Percentiles rank a stretch among this genome's conserved stretches.
These are phyloP conservation scores for Cyclotella cryptica DNA, from an alignment of 108 stramenopile species.

Conservation along the genomic window DNA sequence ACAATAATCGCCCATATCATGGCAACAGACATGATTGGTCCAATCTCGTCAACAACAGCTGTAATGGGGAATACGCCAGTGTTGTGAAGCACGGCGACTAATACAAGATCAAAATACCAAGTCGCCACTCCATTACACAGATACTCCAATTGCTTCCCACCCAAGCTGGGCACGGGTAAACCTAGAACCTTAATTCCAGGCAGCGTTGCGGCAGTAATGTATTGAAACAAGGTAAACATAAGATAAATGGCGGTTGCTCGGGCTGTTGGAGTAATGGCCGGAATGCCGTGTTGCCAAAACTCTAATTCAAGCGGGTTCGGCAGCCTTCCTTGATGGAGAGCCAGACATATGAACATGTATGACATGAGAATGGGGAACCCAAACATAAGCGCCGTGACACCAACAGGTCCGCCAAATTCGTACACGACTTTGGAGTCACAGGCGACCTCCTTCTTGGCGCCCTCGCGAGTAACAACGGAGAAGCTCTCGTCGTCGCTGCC, in stretches of 20 bases:
- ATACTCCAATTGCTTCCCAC: constrained; percentile 50
- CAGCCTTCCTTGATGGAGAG: constrained; percentile 34
- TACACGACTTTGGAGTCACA: constrained; percentile 46
- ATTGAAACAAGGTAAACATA: constrained; percentile 46
- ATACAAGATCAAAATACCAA: constrained; percentile 53
- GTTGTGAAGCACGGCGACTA: constrained; percentile 39
- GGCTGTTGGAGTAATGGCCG: constrained; percentile 25
- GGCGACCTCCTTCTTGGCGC: constrained; percentile 35
- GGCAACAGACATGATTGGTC: constrained; percentile 54
- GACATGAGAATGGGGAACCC: constrained; percentile 50
- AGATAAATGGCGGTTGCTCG: constrained; percentile 37
- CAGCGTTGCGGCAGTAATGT: constrained; percentile 48
- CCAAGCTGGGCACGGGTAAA: constrained; percentile 53
- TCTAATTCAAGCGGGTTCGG: constrained; percentile 25
- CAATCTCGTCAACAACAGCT: constrained; percentile 46
- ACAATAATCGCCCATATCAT: constrained; percentile 53
- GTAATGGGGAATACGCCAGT: constrained; percentile 44
- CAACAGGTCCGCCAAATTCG: constrained; percentile 52
- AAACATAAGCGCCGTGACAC: constrained; percentile 45
- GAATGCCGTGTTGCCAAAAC: constrained; percentile 39
- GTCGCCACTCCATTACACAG: constrained; percentile 54
- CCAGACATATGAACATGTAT: constrained; percentile 48
- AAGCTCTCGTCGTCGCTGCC: neutral
- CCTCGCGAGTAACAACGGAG: constrained; percentile 18
- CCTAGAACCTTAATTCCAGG: constrained; percentile 53